Base-by-base conservation (phyloP, 2,329 filamentous ascomycete species). In the Colletotrichum chlorophyti region DNA sequence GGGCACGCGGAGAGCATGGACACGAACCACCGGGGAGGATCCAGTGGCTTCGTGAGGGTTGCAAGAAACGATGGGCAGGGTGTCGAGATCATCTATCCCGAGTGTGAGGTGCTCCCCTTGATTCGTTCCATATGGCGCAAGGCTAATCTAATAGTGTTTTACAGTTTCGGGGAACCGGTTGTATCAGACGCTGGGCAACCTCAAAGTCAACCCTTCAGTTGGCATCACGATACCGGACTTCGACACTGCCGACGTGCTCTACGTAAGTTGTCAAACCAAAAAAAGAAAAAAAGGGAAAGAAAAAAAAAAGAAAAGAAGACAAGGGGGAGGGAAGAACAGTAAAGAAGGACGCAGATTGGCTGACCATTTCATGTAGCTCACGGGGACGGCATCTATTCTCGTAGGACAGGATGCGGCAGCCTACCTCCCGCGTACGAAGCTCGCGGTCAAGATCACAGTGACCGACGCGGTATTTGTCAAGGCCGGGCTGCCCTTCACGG, bases 151-250 rank as follows among this genome's bases (percentile, higher is more conserved):
- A 12, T 3, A 12, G 14, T 53, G 24, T 15, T 17, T 10, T 45
- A 29, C 15, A 76, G 74, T 90, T 70, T 93, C 89, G 1, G 92
- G 92, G 7, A 96, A 96, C 70, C 79, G 91, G 14, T 76, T 95
- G 0, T 96, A 96, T 66, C 91, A 96, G 70, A 91, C 89, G 0
- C 80, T 96, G 0, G 92, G 92, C 1, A 96, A 96, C 68, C 76
- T 96, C 12, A 77, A 82, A 34, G 73, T 82, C 7, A 88, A 87
- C 27, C 90, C 91, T 0, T 75, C 77, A 15, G 84, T 90, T 3
- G 91, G 92, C 3, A 71, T 94, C 45, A 84, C 83, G 3, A 81
- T 96, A 31, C 91, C 91, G 0, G 86, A 93, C 69, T 94, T 91
- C 66, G 81, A 83, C 5, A 90, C 84, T 0, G 89, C 89, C 2